phyloP scores from a whole-genome alignment of 306 rosid genomes.

The Prunus salicina region DNA sequence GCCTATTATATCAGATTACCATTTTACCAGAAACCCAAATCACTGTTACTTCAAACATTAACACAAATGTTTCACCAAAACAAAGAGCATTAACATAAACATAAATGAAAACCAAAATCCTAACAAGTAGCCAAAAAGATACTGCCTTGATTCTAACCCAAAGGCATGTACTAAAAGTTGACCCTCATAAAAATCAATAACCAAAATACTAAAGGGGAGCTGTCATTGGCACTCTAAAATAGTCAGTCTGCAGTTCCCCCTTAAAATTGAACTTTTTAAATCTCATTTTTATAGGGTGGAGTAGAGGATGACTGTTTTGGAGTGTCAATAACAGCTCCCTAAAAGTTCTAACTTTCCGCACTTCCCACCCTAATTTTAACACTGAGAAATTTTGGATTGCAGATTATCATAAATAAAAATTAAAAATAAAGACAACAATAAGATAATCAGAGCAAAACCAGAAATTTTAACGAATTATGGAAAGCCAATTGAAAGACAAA shows the following conservation, averaged over 20 bases:
- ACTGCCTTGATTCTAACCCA: not conserved
- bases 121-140: not conserved
- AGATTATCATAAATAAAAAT: not conserved
- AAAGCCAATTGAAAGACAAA: constrained; percentile 11
- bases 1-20: no score
- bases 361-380: not conserved
- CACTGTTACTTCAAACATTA: not conserved
- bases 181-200: not conserved
- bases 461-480: not conserved
- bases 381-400: not conserved
- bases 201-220: no score
- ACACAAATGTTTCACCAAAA: not conserved
- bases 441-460: not conserved
- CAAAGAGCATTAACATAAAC: not conserved
- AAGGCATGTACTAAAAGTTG: not conserved
- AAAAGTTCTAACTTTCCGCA: not conserved
- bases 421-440: not conserved
- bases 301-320: no score
- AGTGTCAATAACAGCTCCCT: not conserved
- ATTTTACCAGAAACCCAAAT: not conserved
- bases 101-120: not conserved
- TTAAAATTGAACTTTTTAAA: no score
- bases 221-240: no score
- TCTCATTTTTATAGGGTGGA: no score
- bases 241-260: no score